These are phyloP conservation scores for Aschersonia sp. DNA, from an alignment of 2,329 filamentous ascomycete genomes.

Conservation along the genomic window DNA sequence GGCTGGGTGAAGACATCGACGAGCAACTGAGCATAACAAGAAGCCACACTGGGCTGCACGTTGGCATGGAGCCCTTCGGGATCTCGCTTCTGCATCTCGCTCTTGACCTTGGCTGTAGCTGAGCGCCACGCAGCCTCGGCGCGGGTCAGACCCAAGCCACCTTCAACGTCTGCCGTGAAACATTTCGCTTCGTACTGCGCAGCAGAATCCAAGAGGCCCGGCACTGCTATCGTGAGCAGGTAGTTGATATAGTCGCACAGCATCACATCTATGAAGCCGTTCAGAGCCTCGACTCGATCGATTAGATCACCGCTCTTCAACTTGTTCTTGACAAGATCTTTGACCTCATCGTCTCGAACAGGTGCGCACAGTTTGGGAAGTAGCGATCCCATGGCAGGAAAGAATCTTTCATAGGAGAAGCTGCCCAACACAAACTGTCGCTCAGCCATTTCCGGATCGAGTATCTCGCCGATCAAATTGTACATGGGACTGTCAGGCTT, in stretches of 20 bases:
- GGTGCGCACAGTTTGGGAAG: constrained; percentile 71
- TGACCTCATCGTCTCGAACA: constrained; percentile 63
- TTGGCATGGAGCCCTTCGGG: constrained; percentile 49
- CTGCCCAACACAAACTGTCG: constrained; percentile 55
- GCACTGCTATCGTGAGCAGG: constrained; percentile 56
- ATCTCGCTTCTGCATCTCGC: constrained; percentile 53
- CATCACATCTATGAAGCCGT: constrained; percentile 63
- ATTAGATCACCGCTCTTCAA: constrained; percentile 49
- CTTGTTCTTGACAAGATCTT: constrained; percentile 49
- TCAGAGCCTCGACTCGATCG: constrained; percentile 59
- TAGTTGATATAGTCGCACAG: constrained; percentile 75
- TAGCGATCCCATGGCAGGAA: constrained; percentile 58
- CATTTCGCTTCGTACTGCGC: constrained; percentile 59
- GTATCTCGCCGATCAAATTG: constrained; percentile 56
- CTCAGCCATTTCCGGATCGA: constrained; percentile 58
- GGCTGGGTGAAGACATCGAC: constrained; percentile 61
- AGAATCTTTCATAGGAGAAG: constrained; percentile 73
- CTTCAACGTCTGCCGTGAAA: constrained; percentile 49
- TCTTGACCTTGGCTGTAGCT: constrained; percentile 47
- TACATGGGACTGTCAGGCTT: constrained; percentile 60
- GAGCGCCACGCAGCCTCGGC: constrained; percentile 54
- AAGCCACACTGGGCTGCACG: constrained; percentile 49
- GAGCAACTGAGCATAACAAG: constrained; percentile 62
- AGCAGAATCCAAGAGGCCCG: constrained; percentile 56
- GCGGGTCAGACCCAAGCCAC: constrained; percentile 35